These are phyloP conservation scores for Scedosporium dehoogii DNA, from an alignment of 2,329 filamentous ascomycete species.

Conservation along the genomic window DNA sequence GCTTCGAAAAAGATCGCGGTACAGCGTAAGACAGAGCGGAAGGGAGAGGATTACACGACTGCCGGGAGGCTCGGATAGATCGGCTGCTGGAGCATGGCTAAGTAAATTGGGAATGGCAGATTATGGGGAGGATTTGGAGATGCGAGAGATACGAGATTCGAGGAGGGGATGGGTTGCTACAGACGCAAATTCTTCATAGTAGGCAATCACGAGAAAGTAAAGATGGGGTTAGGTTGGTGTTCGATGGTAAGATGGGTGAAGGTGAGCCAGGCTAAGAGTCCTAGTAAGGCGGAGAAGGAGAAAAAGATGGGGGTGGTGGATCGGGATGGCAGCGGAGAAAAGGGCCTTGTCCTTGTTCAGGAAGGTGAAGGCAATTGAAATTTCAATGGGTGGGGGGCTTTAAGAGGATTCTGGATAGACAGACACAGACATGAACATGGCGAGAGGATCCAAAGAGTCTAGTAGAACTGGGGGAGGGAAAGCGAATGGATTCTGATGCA, in stretches of 20 bases:
- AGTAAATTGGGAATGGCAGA: not conserved
- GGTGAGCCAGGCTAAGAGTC: not conserved
- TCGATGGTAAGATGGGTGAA: not conserved
- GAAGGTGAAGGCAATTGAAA: too few relatives aligned
- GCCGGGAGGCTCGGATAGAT: constrained; percentile 1
- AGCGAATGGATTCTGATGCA: too few relatives aligned
- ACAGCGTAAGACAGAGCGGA: not conserved
- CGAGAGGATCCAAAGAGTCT: too few relatives aligned
- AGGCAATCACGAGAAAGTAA: not conserved
- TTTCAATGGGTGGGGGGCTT: not conserved
- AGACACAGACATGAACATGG: too few relatives aligned
- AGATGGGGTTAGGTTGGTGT: too few relatives aligned
- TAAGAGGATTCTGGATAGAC: not conserved
- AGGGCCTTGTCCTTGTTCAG: not conserved
- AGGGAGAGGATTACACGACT: not conserved
- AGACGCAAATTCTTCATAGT: not conserved
- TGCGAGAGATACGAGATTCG: not conserved
- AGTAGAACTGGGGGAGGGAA: too few relatives aligned
- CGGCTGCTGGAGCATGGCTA: not conserved
- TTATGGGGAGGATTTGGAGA: not conserved
- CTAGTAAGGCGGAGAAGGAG: too few relatives aligned
- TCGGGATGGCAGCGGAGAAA: not conserved
- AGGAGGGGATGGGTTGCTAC: not conserved
- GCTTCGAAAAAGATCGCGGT: not conserved
- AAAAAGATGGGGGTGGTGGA: too few relatives aligned